Evolutionary conservation across 352 stramenopile species (phyloP), one percentile per base, ranked within the genome.

Genomic region (Globisporangium abappressorium): DNA sequence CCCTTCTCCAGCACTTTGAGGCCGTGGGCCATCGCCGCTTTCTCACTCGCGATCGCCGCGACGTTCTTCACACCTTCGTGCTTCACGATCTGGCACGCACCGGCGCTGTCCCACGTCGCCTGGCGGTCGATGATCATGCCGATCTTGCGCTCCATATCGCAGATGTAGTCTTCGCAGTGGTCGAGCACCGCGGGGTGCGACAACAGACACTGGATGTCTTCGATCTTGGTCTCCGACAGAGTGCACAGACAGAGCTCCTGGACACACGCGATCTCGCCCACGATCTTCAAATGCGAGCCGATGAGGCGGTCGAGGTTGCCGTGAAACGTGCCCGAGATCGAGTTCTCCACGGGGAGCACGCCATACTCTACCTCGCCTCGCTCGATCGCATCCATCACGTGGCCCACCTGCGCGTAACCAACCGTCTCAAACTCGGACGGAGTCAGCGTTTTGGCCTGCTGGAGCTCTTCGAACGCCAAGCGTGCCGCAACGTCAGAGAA

Each of bases 311-410:
- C 84, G 47, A 91, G 62, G 66, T 84, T 91, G 61, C 81, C 80
- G 66, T 92, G 84, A 62, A 92, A 90, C 36, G 81, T 92, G 61
- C 82, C 84, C 1, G 82, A 91, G 62, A 89, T 81, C 9, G 82
- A 92, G 76, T 92, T 90, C 64, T 90, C 81, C 51, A 91, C 76
- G 2, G 84, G 84, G 54, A 92, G 46, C 43, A 92, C 82, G 33
- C 70, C 84, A 65, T 80, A 91, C 28, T 82, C 73, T 41, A 90
- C 75, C 54, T 86, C 78, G 9, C 78, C 78, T n/a, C 78, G 76
- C 62, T 89, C 78, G 14, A 91, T 72, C 8, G 81, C 80, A 26
- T 80, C 77, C 68, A 92, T 65, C 59, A 91, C 80, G 49, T 87
- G 76, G 30, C 66, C 68, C 33, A 89, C 73, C 34, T 89, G 80